Percentiles rank a stretch among this genome's conserved stretches.
Conservation (phyloP, 345 rosid genomes). For the Syzygium grande region DNA sequence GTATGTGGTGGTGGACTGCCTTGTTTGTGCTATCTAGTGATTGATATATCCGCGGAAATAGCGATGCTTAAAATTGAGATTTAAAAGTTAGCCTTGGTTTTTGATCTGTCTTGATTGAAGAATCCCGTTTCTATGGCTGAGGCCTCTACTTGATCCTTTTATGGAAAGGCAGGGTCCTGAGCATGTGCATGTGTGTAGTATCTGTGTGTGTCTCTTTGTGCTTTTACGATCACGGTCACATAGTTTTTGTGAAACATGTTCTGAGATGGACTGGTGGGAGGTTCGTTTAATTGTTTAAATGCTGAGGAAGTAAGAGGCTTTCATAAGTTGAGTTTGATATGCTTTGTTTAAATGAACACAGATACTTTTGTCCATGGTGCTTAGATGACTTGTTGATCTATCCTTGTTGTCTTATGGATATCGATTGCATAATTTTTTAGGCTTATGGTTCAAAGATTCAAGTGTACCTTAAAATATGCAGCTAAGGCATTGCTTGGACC, state of each 20-base stretch:
- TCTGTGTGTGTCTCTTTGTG: not conserved
- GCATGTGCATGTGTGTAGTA: not conserved
- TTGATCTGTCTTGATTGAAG: not conserved
- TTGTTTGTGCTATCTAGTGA: not conserved
- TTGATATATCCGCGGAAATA: not conserved
- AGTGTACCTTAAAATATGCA: not conserved
- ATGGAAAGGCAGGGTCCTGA: not conserved
- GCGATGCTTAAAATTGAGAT: not conserved
- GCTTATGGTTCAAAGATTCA: not conserved
- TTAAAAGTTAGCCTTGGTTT: not conserved
- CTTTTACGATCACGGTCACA: not conserved
- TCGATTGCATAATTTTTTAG: not conserved
- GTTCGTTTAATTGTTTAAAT: not conserved
- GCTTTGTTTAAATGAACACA: not conserved
- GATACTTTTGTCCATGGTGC: not conserved
- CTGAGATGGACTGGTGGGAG: not conserved
- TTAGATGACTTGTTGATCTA: not conserved
- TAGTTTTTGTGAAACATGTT: not conserved
- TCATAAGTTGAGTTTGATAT: not conserved
- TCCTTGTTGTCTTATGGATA: not conserved
- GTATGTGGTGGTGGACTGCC: slow-evolving; percentile 14
- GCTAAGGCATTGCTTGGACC: not conserved
- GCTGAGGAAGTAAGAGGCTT: not conserved
- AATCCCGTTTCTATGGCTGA: not conserved
- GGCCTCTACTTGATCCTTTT: not conserved